phyloP scores from a whole-genome alignment of 1,284 basidiomycete genomes.

The Neotropicomus parvogracilis region DNA sequence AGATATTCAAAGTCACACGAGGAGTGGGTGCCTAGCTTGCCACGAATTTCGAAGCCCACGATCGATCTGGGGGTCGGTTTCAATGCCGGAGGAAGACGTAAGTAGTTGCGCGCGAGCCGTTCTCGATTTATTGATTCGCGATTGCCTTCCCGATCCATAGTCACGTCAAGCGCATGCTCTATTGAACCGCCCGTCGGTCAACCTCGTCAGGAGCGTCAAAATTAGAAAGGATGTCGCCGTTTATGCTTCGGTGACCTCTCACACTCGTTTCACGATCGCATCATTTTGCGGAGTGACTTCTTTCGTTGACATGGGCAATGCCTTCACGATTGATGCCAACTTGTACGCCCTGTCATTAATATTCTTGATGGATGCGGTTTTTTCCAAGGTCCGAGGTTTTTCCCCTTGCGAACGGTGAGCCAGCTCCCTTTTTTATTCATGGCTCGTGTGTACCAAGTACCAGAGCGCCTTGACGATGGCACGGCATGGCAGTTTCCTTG shows the following conservation, averaged over 20 bases:
- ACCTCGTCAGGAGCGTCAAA: not conserved
- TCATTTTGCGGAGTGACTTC: not conserved
- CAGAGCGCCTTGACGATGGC: not conserved
- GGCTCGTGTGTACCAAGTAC: not conserved
- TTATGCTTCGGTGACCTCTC: not conserved
- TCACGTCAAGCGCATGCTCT: constrained; percentile 3
- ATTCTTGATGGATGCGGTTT: not conserved
- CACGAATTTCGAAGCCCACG: constrained; percentile 31
- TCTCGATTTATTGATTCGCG: constrained; percentile 15
- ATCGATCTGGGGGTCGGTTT: constrained; percentile 47
- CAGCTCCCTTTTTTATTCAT: constrained; percentile 1
- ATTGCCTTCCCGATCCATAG: constrained; percentile 9
- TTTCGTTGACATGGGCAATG: constrained; percentile 5
- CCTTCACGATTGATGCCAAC: not conserved
- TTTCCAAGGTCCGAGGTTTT: constrained; percentile 2
- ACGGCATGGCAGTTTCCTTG: constrained; percentile 6
- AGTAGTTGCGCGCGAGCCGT: constrained; percentile 1
- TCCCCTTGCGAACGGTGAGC: not conserved
- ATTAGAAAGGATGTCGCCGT: constrained; percentile 5
- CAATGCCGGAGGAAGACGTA: not conserved
- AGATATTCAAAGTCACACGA: constrained; percentile 37
- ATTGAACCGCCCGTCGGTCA: constrained; percentile 1
- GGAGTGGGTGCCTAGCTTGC: constrained; percentile 2
- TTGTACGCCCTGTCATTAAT: not conserved
- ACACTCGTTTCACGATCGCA: not conserved